Base-by-base conservation (phyloP, 75 land plant genomes). In the Cunninghamia lanceolata region DNA sequence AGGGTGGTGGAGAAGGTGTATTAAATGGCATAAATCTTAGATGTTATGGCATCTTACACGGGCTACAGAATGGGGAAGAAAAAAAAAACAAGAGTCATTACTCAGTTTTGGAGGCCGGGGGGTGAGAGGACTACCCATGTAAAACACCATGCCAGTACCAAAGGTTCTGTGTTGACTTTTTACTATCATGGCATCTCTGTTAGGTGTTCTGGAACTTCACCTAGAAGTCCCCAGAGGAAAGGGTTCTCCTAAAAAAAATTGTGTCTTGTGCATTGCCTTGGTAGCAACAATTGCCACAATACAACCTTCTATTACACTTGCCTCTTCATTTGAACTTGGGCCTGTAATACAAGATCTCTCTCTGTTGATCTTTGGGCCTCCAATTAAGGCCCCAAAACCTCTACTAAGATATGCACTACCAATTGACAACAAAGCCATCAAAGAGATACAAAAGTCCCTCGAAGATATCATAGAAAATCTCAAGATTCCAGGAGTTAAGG, bases 391-490 rank as follows among this genome's bases (percentile, higher is more conserved):
- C 85, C 99, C 99, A 0, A 92, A 92, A 70, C 94, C 98, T 4
- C 89, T 98, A 91, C 89, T 98, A 78, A 94, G 99, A 86, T 87
- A 97, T 90, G 99, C 97, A 9, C 78, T 98, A 83, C 99, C 99
- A 25, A 97, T 98, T 84, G 85, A 95, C 63, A 97, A 95, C 85
- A 97, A 95, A 47, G 91, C 99, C 34, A 94, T 98, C 21, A 94
- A 93, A 90, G 99, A 98, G 84, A 92, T 98, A n/a, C 99, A 98
- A 85, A 96, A 94, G 87, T 94, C 99, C 17, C 93, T 98, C 19
- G 99, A 98, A 83, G 99, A 94, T 81, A 95, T 97, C 32, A 91
- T 94, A 28, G 98, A 97, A 9, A 95, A 94, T 85, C 94, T 98
- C 59, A 97, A 94, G 87, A 38, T 98, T 82, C 88, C 99, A 82